Evolutionary conservation across 257 asterid species (phyloP).

Genomic region (Solanum paucissectum): DNA sequence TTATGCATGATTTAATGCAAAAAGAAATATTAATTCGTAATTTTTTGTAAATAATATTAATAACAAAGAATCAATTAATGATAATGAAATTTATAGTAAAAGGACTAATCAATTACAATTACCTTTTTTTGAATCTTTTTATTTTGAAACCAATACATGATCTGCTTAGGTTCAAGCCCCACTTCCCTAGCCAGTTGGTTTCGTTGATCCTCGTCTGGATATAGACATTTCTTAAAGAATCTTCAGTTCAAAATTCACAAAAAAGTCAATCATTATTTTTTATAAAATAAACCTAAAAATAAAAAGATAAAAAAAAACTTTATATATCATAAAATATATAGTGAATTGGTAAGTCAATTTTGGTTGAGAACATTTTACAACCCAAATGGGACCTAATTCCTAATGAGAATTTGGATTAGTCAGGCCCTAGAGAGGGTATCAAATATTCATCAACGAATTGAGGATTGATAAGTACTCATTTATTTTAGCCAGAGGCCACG

Average conservation of each 20-base stretch:
- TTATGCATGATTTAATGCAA: background rate
- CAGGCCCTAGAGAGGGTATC: background rate
- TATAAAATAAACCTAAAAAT: background rate
- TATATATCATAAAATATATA: background rate
- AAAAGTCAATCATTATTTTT: background rate
- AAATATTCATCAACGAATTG: background rate
- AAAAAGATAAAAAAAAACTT: no score
- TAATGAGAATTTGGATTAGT: background rate
- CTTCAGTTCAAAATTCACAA: conserved; percentile 18
- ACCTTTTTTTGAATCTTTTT: conserved; percentile 58
- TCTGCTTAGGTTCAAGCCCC: conserved; percentile 48
- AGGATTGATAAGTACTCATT: background rate
- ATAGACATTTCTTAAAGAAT: conserved; percentile 44
- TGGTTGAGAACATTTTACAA: background rate
- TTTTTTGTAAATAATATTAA: background rate
- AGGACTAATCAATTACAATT: background rate
- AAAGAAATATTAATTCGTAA: background rate
- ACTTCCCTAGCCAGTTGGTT: conserved; percentile 32
- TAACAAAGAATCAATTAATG: background rate
- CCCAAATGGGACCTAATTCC: background rate
- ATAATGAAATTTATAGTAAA: background rate
- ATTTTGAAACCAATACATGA: conserved; percentile 72
- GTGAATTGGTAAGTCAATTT: background rate
- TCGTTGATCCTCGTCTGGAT: conserved; percentile 47
- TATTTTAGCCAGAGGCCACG: background rate